Conservation (phyloP, 192 early-diverging fungal genomes). For the Neocallimastix lanati region DNA sequence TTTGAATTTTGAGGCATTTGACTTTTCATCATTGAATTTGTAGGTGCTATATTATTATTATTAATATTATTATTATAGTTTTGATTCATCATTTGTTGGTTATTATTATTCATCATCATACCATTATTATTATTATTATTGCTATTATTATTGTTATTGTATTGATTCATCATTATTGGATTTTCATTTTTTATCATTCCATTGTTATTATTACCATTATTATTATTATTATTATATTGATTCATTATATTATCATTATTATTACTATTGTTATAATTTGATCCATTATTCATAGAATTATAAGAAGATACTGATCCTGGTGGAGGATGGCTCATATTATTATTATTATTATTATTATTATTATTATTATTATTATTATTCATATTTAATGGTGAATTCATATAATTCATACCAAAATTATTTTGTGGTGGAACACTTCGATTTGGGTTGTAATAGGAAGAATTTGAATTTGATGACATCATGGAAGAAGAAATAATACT, state of each 20-base stretch:
- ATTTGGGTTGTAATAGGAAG: background rate
- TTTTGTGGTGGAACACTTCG: background rate
- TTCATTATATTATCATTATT: background rate
- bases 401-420: background rate
- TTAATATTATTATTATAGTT: too few relatives aligned
- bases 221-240: too few relatives aligned
- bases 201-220: too few relatives aligned
- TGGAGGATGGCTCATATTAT: background rate
- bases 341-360: too few relatives aligned
- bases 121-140: too few relatives aligned
- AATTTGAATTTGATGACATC: background rate
- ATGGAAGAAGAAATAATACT: background rate
- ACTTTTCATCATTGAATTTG: background rate
- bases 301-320: background rate
- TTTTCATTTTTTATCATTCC: background rate
- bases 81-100: too few relatives aligned
- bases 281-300: background rate
- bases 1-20: background rate
- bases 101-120: too few relatives aligned
- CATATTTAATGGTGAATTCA: background rate
- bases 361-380: too few relatives aligned
- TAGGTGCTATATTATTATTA: too few relatives aligned
- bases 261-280: background rate
- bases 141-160: too few relatives aligned
- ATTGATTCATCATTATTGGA: background rate